Evolutionary conservation across 2,329 filamentous ascomycete species (phyloP), one percentile per base, ranked within the genome.

Genomic region (Talaromyces sp.): DNA sequence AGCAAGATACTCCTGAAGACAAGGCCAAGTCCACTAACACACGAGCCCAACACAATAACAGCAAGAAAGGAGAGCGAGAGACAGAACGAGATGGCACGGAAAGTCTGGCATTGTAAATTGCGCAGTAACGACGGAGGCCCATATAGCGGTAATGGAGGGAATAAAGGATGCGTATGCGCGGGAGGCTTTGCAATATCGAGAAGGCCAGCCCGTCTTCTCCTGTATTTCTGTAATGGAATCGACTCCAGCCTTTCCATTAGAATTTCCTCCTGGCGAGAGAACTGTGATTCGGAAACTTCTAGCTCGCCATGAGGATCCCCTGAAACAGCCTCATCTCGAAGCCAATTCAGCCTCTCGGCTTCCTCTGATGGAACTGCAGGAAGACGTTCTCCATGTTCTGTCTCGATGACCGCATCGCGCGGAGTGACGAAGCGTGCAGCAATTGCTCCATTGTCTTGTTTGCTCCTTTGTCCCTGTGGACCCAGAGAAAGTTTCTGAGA

Each of bases 61-160:
- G 84, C 80, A 0, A 97, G 82, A 67, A 97, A 96, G 0, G 82
- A 82, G 0, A 96, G 79, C 44, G 92, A 96, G 0, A 96, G 79
- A 42, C 92, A 82, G 62, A 90, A 89, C 0, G 92, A 92, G 0
- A 87, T 83, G 1, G 84, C 65, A 10, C 88, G 83, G 63, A 95
- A 89, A 17, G 82, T 77, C 32, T 82, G 73, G 70, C 85, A 90
- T 66, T 93, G 88, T 0, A 92, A 33, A 33, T 85, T 81, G 55
- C 87, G 82, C n/a, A 88, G 62, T 0, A 84, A 57, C 0, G 89
- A 88, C 0, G 92, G 87, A 0, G 91, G 88, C 0, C 90, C 90
- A 68, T 96, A 96, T 0, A 91, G 79, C 0, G 92, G 92, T 9
- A 96, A 75, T 1, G 91, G 90, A 6, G 92, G 92, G 66, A 97